Evolutionary conservation across 495 filamentous ascomycete genomes (phyloP).

Genomic region (Xylaria acuta): DNA sequence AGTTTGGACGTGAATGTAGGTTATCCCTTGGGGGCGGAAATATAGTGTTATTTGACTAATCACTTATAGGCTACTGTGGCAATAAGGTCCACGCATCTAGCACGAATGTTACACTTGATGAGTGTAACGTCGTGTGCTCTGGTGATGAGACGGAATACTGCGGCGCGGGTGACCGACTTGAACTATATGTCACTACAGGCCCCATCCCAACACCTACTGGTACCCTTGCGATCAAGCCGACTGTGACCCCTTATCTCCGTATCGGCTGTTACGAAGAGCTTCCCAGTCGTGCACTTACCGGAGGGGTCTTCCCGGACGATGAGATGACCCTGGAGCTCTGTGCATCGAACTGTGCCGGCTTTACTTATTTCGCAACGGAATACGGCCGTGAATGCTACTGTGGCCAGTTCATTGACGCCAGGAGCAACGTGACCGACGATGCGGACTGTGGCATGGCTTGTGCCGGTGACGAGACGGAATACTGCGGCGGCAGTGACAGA

Average conservation of each 20-base stretch:
- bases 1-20: conserved; percentile 58
- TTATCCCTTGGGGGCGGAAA: conserved; percentile 11
- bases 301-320: conserved; percentile 37
- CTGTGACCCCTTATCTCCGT: conserved; percentile 39
- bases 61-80: conserved; percentile 53
- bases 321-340: conserved; percentile 46
- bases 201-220: conserved; percentile 38
- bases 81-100: conserved; percentile 51
- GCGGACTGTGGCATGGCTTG: conserved; percentile 47
- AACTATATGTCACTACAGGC: conserved; percentile 53
- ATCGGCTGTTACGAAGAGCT: conserved; percentile 57
- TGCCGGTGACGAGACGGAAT: conserved; percentile 39
- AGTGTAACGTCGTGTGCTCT: conserved; percentile 59
- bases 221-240: conserved; percentile 44
- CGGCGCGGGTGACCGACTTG: conserved; percentile 52
- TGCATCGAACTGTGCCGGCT: conserved; percentile 39
- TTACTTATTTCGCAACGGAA: conserved; percentile 44
- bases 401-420: conserved; percentile 42
- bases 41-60: conserved; percentile 3
- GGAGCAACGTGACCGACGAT: conserved; percentile 37
- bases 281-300: conserved; percentile 48
- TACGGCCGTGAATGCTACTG: conserved; percentile 50
- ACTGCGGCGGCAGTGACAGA: conserved; percentile 45
- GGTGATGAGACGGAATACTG: conserved; percentile 53
- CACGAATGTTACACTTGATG: conserved; percentile 44